Evolutionary conservation across 148 eudicot species (phyloP), one percentile per base, ranked within the genome.

Genomic region (Spergularia bocconei): DNA sequence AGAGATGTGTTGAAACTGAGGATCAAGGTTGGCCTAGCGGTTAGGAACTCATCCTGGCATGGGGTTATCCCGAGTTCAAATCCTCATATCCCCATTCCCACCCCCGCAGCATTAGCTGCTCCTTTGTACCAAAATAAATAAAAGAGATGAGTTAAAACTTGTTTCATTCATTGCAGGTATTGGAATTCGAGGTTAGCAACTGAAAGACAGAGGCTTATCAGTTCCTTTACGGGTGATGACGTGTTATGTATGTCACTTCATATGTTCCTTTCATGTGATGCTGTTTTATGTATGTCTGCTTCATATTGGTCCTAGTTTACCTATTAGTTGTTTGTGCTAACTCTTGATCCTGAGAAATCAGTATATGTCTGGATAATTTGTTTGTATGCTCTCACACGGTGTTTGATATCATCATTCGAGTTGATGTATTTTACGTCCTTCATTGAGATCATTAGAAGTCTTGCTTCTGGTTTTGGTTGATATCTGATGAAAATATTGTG

Each of bases 101-200:
- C 25, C 25, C 25, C 25, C 25, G 25, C 25, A 23, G 25, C 25
- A 23, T 23, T 23, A 23, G 25, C 25, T 23, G 25, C 25, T 23
- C 25, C 25, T 23, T 23, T 23, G 25, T 23, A 23, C 25, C 25
- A 23, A 23, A 23, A 23, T 0, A 23, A 23, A 23, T 0, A 23
- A 23, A 23, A 23, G 1, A 23, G 25, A 23, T 1, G 25, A 63
- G 21, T 69, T 29, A 53, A n/a, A 66, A 65, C 63, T 48, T 76
- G 41, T 33, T 62, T 84, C 67, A 33, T 69, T 57, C 25, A 72
- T 17, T 83, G 85, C 86, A 92, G 97, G 82, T 92, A 90, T 77
- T 95, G 97, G 98, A 95, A 89, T 80, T 90, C 96, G 76, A 90
- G 89, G 86, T 85, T 92, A 72, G 88, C 84, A 79, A 95, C 96